Percentiles rank a stretch among this genome's conserved stretches.
Evolutionary conservation across 2,329 filamentous ascomycete genomes (phyloP).

Genomic region (Xylaria polymorpha): DNA sequence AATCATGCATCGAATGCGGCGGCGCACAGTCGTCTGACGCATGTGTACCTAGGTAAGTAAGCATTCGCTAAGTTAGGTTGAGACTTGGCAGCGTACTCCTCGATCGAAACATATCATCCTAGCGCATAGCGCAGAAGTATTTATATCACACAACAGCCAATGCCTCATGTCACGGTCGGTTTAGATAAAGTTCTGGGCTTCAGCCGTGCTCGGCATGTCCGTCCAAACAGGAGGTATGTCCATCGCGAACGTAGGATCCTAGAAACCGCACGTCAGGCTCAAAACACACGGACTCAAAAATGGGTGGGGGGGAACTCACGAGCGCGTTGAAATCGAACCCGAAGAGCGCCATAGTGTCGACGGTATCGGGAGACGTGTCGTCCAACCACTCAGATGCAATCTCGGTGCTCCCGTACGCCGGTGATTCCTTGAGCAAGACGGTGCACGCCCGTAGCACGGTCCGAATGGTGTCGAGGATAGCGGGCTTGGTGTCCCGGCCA

Average conservation of each 20-base stretch:
- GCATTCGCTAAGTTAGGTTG: not conserved
- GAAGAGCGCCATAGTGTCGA: conserved; percentile 37
- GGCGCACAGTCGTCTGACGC: not conserved
- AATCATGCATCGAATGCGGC: not conserved
- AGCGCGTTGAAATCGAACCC: conserved; percentile 40
- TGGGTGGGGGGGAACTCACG: conserved; percentile 27
- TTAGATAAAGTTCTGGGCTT: conserved; percentile 9
- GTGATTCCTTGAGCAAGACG: conserved; percentile 31
- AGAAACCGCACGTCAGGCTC: not conserved
- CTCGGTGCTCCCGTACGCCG: conserved; percentile 19
- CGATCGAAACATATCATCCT: not conserved
- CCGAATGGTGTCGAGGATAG: conserved; percentile 30
- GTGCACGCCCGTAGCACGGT: conserved; percentile 26
- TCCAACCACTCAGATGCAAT: conserved; percentile 20
- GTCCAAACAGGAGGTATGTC: conserved; percentile 32
- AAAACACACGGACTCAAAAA: not conserved
- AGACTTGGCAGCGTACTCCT: not conserved
- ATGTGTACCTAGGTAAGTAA: too few relatives aligned
- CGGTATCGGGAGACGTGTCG: conserved; percentile 25
- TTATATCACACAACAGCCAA: not conserved
- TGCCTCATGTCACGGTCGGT: not conserved
- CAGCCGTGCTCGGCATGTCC: conserved; percentile 8
- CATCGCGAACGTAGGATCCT: conserved; percentile 32
- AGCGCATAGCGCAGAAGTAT: not conserved
- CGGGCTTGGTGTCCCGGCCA: conserved; percentile 15